phyloP scores from a whole-genome alignment of 495 filamentous ascomycete genomes.

The Darksidea phi region DNA sequence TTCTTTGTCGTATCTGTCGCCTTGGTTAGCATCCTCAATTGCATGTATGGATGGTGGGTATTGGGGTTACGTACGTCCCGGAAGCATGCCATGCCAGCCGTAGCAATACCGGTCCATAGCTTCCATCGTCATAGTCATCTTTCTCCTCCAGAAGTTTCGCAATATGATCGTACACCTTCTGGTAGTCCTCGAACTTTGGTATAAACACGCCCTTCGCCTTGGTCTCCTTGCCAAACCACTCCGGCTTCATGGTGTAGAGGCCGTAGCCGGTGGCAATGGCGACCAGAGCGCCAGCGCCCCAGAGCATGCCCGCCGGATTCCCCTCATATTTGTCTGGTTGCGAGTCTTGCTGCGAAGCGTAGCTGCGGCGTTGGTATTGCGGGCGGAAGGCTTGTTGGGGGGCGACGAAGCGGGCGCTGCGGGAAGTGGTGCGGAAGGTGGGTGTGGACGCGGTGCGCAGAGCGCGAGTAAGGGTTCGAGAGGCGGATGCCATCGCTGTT shows the following conservation, averaged over 20 bases:
- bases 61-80: constrained; percentile 36
- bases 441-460: constrained; percentile 29
- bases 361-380: constrained; percentile 24
- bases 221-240: constrained; percentile 34
- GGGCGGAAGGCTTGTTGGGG: constrained; percentile 22
- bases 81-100: constrained; percentile 43
- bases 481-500: constrained; percentile 27
- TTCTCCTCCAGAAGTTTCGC: constrained; percentile 76
- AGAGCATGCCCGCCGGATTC: constrained; percentile 40
- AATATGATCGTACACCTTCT: constrained; percentile 91
- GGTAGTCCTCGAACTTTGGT: constrained; percentile 84
- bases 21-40: constrained; percentile 11
- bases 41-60: background rate
- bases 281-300: constrained; percentile 57
- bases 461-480: constrained; percentile 29
- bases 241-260: constrained; percentile 61
- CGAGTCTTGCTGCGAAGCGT: constrained; percentile 17
- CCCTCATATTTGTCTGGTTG: constrained; percentile 10
- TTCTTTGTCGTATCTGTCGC: constrained; percentile 70
- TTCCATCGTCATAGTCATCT: constrained; percentile 95
- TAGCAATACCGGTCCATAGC: constrained; percentile 74
- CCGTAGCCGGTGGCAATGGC: constrained; percentile 66
- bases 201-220: constrained; percentile 55
- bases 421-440: constrained; percentile 22
- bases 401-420: constrained; percentile 21